phyloP scores from a whole-genome alignment of 192 early-diverging fungal genomes.

The Coemansia pectinata region DNA sequence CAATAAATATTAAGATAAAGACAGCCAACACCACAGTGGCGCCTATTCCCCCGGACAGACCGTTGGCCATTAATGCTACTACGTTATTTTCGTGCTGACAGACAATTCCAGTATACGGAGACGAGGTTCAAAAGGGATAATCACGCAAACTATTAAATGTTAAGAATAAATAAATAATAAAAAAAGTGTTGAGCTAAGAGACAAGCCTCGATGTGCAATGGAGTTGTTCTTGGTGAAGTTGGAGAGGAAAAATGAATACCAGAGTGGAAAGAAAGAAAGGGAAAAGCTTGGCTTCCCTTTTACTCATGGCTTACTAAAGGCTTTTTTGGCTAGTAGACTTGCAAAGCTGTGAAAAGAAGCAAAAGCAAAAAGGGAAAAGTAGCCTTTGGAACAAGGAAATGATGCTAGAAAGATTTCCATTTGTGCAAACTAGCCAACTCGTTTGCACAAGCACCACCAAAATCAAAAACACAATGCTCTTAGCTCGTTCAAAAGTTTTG shows the following conservation, averaged over 20 bases:
- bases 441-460: background rate
- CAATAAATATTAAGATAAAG: background rate
- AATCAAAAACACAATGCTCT: background rate
- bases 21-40: background rate
- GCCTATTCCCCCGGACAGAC: conserved; percentile 6
- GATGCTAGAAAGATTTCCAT: background rate
- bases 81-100: background rate
- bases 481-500: background rate
- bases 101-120: background rate
- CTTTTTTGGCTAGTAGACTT: background rate
- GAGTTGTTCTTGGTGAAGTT: background rate
- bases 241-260: background rate
- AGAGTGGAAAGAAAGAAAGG: background rate
- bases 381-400: background rate
- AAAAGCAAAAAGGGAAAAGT: background rate
- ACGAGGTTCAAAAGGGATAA: background rate
- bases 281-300: background rate
- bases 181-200: conserved; percentile 1
- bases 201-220: background rate
- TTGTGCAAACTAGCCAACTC: background rate
- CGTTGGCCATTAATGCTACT: background rate
- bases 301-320: background rate
- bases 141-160: background rate
- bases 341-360: background rate
- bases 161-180: background rate